These are phyloP conservation scores for Cucurbitaria berberidis DNA, from an alignment of 2,329 filamentous ascomycete species.

Conservation along the genomic window DNA sequence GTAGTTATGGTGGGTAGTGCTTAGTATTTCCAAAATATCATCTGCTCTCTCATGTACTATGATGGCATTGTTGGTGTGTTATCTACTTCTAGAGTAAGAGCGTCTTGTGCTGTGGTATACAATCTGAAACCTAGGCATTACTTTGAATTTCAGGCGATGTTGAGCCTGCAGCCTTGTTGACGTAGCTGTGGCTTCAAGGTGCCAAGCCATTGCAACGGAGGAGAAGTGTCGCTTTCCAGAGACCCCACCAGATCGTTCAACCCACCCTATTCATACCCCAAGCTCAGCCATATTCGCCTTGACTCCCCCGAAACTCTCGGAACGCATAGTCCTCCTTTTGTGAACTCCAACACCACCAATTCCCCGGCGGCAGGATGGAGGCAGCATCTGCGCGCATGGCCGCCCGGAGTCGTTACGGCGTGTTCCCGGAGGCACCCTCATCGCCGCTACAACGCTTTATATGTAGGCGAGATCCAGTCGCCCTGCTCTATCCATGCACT, in stretches of 20 bases:
- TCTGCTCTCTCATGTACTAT: background rate
- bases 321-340: background rate
- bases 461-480: constrained; percentile 53
- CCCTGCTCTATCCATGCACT: constrained; percentile 3
- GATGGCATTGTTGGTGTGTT: background rate
- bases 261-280: constrained; percentile 14
- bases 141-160: background rate
- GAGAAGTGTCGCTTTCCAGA: constrained; percentile 14
- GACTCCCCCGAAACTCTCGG: background rate
- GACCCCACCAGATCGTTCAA: constrained; percentile 22
- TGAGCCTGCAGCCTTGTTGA: constrained; percentile 1
- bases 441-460: constrained; percentile 95
- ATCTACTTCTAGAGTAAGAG: background rate
- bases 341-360: background rate
- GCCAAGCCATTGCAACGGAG: constrained; percentile 19
- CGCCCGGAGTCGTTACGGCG: constrained; percentile 90
- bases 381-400: constrained; percentile 95
- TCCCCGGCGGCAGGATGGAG: constrained; percentile 66
- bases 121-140: too few relatives aligned
- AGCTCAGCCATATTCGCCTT: constrained; percentile 4
- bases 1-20: too few relatives aligned
- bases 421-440: constrained; percentile 76
- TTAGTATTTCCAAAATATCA: too few relatives aligned
- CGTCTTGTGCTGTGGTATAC: too few relatives aligned
- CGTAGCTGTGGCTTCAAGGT: constrained; percentile 16